These are phyloP conservation scores for Lactifluus piperatus DNA, from an alignment of 768 basidiomycete genomes.

Conservation along the genomic window DNA sequence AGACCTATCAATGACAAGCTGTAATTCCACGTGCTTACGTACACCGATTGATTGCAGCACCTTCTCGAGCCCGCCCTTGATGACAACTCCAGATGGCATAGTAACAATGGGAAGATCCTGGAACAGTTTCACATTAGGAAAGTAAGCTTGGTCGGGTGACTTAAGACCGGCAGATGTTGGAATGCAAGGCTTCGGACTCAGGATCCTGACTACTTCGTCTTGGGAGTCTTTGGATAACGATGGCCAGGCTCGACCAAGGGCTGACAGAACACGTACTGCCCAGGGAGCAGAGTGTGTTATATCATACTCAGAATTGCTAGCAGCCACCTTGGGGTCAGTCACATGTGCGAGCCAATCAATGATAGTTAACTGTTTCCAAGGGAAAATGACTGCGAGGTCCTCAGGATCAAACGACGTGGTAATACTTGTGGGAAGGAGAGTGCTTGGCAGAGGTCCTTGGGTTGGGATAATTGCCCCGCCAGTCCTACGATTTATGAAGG, in stretches of 20 bases:
- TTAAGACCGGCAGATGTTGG: conserved; percentile 60
- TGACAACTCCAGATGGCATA: conserved; percentile 49
- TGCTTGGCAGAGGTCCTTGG: too few relatives aligned
- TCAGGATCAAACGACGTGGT: too few relatives aligned
- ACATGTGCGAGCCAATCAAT: conserved; percentile 70
- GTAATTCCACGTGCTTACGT: conserved; percentile 84
- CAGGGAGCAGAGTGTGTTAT: conserved; percentile 58
- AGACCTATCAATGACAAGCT: conserved; percentile 84
- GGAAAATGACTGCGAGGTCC: conserved; percentile 47
- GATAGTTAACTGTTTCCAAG: conserved; percentile 72
- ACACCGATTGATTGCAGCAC: conserved; percentile 70
- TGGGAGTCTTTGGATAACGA: conserved; percentile 43
- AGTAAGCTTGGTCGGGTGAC: conserved; percentile 67
- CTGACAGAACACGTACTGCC: conserved; percentile 68
- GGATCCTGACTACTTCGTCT: conserved; percentile 32
- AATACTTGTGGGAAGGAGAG: too few relatives aligned
- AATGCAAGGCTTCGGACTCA: conserved; percentile 40
- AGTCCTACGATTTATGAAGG: too few relatives aligned
- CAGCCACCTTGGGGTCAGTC: conserved; percentile 36
- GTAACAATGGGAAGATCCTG: conserved; percentile 77
- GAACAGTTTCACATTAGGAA: conserved; percentile 79
- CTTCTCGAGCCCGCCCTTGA: conserved; percentile 69
- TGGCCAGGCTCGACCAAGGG: conserved; percentile 66
- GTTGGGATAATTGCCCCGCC: too few relatives aligned
- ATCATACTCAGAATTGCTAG: conserved; percentile 44